Evolutionary conservation across 2,329 filamentous ascomycete genomes (phyloP).

Genomic region (Uncinocarpus reesii): DNA sequence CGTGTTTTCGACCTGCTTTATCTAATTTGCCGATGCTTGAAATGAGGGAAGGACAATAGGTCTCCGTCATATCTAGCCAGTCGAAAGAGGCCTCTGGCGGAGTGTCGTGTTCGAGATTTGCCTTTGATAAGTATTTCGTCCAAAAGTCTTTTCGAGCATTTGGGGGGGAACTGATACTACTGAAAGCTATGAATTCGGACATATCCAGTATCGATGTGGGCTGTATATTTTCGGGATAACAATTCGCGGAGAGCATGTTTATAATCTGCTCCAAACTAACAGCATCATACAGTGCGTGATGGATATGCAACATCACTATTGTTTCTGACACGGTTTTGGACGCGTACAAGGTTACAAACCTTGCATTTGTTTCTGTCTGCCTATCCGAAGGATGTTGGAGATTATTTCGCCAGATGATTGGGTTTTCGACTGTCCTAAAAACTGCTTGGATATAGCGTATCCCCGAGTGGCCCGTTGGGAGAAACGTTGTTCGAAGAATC

Average conservation of each 20-base stretch:
- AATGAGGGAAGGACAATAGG: constrained; percentile 43
- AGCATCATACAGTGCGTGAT: constrained; percentile 83
- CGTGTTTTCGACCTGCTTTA: constrained; percentile 38
- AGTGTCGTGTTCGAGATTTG: background rate
- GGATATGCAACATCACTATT: constrained; percentile 50
- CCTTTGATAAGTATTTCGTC: constrained; percentile 29
- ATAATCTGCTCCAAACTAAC: constrained; percentile 62
- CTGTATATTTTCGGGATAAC: constrained; percentile 21
- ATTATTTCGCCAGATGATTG: constrained; percentile 25
- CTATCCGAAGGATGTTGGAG: constrained; percentile 19
- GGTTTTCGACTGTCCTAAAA: constrained; percentile 33
- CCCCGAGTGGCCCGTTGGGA: constrained; percentile 39
- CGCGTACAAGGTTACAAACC: constrained; percentile 30
- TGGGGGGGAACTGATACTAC: constrained; percentile 21
- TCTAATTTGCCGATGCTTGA: constrained; percentile 35
- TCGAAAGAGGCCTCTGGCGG: background rate
- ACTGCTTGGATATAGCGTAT: constrained; percentile 56
- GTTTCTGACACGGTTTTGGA: constrained; percentile 26
- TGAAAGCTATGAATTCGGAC: constrained; percentile 34
- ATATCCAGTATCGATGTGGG: constrained; percentile 26
- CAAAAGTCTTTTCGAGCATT: constrained; percentile 36
- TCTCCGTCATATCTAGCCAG: constrained; percentile 10
- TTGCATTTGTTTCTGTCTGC: constrained; percentile 15
- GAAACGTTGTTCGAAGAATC: constrained; percentile 60
- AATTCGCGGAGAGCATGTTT: constrained; percentile 40